These are phyloP conservation scores for Phytophthora colocasiae DNA, from an alignment of 352 stramenopile species.

Conservation along the genomic window DNA sequence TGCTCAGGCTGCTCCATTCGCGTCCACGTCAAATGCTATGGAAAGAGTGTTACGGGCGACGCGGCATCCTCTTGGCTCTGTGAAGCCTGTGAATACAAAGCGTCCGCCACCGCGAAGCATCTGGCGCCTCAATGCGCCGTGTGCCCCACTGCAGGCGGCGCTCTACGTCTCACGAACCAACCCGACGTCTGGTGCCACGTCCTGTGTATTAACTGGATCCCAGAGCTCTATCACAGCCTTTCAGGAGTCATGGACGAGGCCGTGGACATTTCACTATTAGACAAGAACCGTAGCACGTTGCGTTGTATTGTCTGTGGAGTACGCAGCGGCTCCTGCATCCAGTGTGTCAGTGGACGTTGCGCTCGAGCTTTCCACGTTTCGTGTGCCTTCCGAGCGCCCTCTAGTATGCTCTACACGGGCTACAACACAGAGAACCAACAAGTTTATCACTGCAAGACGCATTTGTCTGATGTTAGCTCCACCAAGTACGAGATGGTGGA, in stretches of 20 bases:
- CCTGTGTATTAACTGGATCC: constrained; percentile 88
- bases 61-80: constrained; percentile 66
- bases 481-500: constrained; percentile 77
- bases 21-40: constrained; percentile 87
- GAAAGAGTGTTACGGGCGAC: constrained; percentile 41
- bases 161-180: constrained; percentile 71
- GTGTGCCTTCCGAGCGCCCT: constrained; percentile 80
- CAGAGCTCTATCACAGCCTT: constrained; percentile 83
- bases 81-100: constrained; percentile 63
- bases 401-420: constrained; percentile 79
- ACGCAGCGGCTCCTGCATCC: constrained; percentile 80
- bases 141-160: constrained; percentile 75
- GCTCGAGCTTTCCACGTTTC: constrained; percentile 84
- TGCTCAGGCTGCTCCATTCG: constrained; percentile 66
- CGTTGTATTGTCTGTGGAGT: constrained; percentile 86
- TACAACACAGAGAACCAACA: constrained; percentile 83
- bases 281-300: constrained; percentile 73
- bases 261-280: constrained; percentile 70
- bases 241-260: constrained; percentile 61
- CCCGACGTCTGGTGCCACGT: constrained; percentile 80
- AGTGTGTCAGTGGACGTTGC: constrained; percentile 88
- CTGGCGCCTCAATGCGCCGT: constrained; percentile 66
- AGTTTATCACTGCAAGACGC: constrained; percentile 85
- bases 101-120: not conserved
- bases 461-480: constrained; percentile 68